Percentiles rank a stretch among this genome's conserved stretches.
Evolutionary conservation across 1,139 yeast species (phyloP).

Genomic region (Taphrina betulina): DNA sequence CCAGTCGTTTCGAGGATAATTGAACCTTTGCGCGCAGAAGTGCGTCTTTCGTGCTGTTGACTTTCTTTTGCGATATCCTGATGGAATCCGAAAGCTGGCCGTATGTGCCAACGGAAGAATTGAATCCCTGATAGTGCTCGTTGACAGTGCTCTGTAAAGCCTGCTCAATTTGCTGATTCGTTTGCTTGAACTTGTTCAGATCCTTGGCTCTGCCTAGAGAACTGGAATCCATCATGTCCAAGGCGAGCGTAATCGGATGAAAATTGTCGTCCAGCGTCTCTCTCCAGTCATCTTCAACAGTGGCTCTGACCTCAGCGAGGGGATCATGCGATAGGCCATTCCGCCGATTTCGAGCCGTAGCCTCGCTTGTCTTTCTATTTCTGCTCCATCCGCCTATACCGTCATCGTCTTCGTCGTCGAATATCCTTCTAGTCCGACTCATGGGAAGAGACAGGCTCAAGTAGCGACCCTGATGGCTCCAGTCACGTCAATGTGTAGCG

Average conservation of each 20-base stretch:
- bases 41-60: slow-evolving; percentile 54
- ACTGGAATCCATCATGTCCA: slow-evolving; percentile 75
- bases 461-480: background rate
- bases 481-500: background rate
- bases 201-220: slow-evolving; percentile 85
- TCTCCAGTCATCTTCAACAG: slow-evolving; percentile 23
- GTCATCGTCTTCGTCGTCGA: slow-evolving; percentile 13
- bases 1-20: slow-evolving; percentile 56
- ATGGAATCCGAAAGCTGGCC: slow-evolving; percentile 60
- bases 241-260: slow-evolving; percentile 80
- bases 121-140: slow-evolving; percentile 77
- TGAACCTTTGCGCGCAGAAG: slow-evolving; percentile 54
- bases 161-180: slow-evolving; percentile 56
- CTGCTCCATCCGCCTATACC: slow-evolving; percentile 3
- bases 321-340: slow-evolving; percentile 27
- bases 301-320: slow-evolving; percentile 16
- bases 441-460: background rate
- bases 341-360: slow-evolving; percentile 12
- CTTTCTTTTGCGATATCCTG: slow-evolving; percentile 57
- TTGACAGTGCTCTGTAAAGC: slow-evolving; percentile 68
- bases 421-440: slow-evolving; percentile 8
- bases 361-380: background rate
- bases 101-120: slow-evolving; percentile 76
- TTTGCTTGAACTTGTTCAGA: slow-evolving; percentile 56
- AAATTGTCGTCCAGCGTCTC: slow-evolving; percentile 43